Evolutionary conservation across 1,139 yeast species (phyloP), one percentile per base, ranked within the genome.

Genomic region (Zygoascus meyerae): DNA sequence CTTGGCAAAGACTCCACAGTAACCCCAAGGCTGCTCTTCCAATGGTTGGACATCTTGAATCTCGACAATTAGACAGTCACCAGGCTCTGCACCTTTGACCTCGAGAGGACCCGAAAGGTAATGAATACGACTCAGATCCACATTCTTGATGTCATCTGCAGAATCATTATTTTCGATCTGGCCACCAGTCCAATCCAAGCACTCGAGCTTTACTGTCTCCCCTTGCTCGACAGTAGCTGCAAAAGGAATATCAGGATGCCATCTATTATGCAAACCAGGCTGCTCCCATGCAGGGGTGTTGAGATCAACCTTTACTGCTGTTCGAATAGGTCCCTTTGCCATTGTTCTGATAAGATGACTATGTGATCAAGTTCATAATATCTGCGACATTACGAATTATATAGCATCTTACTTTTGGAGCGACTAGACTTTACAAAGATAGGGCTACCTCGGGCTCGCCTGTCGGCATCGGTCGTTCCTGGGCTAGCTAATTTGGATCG

Each of bases 101-200:
- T 68, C 63, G 54, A 73, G 69, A 5, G 78, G 78, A 2, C 78
- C 78, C 5, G 77, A 70, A 10, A 74, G 57, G 54, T 73, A 74
- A 53, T 74, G 78, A 46, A 74, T 71, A 46, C 66, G 60, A 3
- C 73, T 65, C 38, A 74, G 61, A 55, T 74, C 78, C 37, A 69
- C 72, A 50, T 71, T 54, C 50, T 60, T 65, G 51, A 74, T 62
- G 52, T 74, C 78, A 55, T 74, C 75, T 21, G 78, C 77, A 34
- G 61, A 55, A 51, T 74, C 78, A 52, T 65, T 63, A 57, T 74
- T 72, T n/a, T 60, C 61, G 47, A 74, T 66, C 57, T 74, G 78
- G 45, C 73, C 73, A 10, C 78, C 78, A 8, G 78, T 74, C 78
- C 78, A 74, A 51, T 74, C 79, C 42, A 74, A 62, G 49, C 78